phyloP scores from a whole-genome alignment of 306 rosid species.

The Styphnolobium japonicum region DNA sequence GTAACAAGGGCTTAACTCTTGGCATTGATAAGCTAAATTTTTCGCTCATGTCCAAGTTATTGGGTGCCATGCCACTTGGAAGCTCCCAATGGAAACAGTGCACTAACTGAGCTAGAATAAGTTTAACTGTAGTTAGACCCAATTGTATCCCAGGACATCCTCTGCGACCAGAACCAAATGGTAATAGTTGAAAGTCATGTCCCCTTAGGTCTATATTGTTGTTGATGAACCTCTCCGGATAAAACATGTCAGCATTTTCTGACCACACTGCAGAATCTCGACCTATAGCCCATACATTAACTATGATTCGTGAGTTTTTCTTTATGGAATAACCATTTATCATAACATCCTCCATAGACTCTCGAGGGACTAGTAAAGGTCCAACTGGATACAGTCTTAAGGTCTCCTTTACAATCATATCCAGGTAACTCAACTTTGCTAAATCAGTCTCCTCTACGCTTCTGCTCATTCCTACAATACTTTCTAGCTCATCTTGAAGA shows the following conservation, averaged over 20 bases:
- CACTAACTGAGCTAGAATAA: slow-evolving; percentile 31
- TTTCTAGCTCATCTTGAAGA: slow-evolving; percentile 32
- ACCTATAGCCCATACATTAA: slow-evolving; percentile 30
- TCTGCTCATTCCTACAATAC: slow-evolving; percentile 20
- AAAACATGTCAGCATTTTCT: slow-evolving; percentile 5
- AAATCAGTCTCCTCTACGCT: slow-evolving; percentile 32
- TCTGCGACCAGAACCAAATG: slow-evolving; percentile 43
- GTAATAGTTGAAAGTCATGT: slow-evolving; percentile 4
- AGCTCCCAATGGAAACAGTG: slow-evolving; percentile 48
- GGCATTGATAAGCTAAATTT: background rate
- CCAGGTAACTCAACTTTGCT: slow-evolving; percentile 13
- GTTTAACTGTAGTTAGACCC: slow-evolving; percentile 2
- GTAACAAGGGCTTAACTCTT: slow-evolving; percentile 8
- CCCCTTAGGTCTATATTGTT: slow-evolving; percentile 18
- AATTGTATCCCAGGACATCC: slow-evolving; percentile 32
- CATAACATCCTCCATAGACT: background rate
- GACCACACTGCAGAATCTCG: slow-evolving; percentile 35
- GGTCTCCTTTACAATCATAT: slow-evolving; percentile 38
- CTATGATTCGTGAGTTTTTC: slow-evolving; percentile 18
- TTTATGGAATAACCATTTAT: slow-evolving; percentile 29
- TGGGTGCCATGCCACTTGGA: background rate
- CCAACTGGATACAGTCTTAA: slow-evolving; percentile 23
- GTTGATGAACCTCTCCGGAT: slow-evolving; percentile 24
- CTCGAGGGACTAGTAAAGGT: slow-evolving; percentile 20
- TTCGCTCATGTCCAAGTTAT: slow-evolving; percentile 37